Conservation (phyloP, 2,329 filamentous ascomycete genomes). For the Trichothecium roseum region DNA sequence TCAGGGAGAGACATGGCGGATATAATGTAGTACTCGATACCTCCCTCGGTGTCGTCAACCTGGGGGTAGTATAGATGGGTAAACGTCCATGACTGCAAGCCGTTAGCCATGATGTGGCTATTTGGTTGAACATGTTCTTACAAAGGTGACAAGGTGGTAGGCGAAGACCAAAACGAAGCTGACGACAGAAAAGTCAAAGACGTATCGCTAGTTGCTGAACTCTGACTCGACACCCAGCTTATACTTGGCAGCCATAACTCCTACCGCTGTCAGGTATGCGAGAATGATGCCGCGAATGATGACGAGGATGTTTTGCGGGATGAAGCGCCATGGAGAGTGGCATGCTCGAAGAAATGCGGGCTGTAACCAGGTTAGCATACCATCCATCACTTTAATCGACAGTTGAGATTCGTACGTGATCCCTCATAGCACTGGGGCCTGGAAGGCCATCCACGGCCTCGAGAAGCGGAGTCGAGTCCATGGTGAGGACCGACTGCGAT, state of each 20-base stretch:
- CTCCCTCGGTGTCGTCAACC: slow-evolving; percentile 22
- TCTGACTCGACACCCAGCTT: slow-evolving; percentile 30
- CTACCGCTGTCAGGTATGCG: slow-evolving; percentile 30
- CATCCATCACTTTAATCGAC: not conserved
- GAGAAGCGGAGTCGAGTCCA: slow-evolving; percentile 26
- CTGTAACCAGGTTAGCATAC: slow-evolving; percentile 18
- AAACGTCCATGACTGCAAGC: slow-evolving; percentile 36
- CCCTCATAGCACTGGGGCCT: slow-evolving; percentile 20
- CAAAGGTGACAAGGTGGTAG: slow-evolving; percentile 36
- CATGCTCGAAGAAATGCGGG: slow-evolving; percentile 40
- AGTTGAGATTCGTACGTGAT: slow-evolving; percentile 20
- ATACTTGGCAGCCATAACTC: slow-evolving; percentile 31
- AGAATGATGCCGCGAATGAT: slow-evolving; percentile 30
- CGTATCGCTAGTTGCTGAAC: slow-evolving; percentile 27
- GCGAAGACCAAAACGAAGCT: slow-evolving; percentile 29
- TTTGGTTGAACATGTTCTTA: slow-evolving; percentile 18
- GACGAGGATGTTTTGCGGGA: slow-evolving; percentile 35
- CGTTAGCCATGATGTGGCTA: not conserved
- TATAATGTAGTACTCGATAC: slow-evolving; percentile 25
- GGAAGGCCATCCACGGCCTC: slow-evolving; percentile 16
- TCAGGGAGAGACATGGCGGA: slow-evolving; percentile 33
- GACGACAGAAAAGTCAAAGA: slow-evolving; percentile 40
- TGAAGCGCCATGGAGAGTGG: slow-evolving; percentile 38
- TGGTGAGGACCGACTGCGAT: slow-evolving; percentile 6
- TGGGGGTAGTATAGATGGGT: slow-evolving; percentile 39